phyloP scores from a whole-genome alignment of 306 rosid genomes.

The Cicer pinnatifidum region DNA sequence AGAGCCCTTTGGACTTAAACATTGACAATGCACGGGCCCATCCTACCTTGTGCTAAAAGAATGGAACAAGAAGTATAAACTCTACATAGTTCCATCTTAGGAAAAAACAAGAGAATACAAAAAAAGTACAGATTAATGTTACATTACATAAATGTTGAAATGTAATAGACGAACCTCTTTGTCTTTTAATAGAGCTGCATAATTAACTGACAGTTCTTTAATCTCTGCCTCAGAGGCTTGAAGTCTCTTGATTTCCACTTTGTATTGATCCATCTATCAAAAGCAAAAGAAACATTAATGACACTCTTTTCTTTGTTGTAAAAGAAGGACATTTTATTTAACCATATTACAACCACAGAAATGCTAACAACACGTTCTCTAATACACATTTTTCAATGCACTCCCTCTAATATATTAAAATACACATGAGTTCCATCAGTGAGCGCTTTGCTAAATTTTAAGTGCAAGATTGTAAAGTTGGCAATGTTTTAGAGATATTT shows the following conservation, averaged over 20 bases:
- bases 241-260: constrained; percentile 77
- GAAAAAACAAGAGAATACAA: constrained; percentile 35
- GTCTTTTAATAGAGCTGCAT: constrained; percentile 90
- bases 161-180: constrained; percentile 64
- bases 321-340: constrained; percentile 29
- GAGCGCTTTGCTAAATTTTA: not conserved
- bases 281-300: constrained; percentile 19
- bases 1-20: constrained; percentile 9
- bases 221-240: constrained; percentile 92
- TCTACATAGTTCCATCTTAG: not conserved
- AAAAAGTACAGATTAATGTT: not conserved
- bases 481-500: not conserved
- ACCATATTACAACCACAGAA: constrained; percentile 20
- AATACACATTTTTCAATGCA: not conserved
- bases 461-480: not conserved
- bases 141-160: constrained; percentile 11
- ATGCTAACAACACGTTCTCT: not conserved
- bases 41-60: not conserved
- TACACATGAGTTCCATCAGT: not conserved
- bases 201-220: constrained; percentile 81
- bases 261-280: constrained; percentile 71
- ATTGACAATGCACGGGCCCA: not conserved
- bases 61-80: not conserved
- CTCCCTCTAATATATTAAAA: not conserved
- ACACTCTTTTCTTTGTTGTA: constrained; percentile 6